Evolutionary conservation across 2,329 filamentous ascomycete species (phyloP).

Genomic region (Mycosphaerella arachidis): DNA sequence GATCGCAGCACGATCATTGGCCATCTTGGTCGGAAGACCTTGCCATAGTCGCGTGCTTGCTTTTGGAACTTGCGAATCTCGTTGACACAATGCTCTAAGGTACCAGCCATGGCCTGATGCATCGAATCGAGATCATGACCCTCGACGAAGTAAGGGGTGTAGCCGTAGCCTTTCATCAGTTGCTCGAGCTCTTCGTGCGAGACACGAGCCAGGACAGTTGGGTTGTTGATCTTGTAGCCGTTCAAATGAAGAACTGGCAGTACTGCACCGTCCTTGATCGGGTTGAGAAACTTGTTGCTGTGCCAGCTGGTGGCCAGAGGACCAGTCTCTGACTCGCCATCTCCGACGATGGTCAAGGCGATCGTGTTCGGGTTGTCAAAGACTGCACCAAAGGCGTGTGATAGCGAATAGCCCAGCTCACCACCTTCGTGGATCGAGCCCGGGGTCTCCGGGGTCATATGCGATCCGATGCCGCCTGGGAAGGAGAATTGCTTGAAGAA

Average conservation of each 20-base stretch:
- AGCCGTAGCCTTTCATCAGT: conserved; percentile 70
- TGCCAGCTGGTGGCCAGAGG: conserved; percentile 77
- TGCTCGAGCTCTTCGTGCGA: conserved; percentile 66
- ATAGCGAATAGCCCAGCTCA: conserved; percentile 76
- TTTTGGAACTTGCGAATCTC: conserved; percentile 68
- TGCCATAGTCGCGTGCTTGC: conserved; percentile 64
- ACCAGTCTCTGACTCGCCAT: conserved; percentile 77
- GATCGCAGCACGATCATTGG: conserved; percentile 74
- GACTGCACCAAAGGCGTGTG: conserved; percentile 72
- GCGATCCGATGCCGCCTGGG: conserved; percentile 60
- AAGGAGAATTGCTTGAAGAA: conserved; percentile 85
- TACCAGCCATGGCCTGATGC: conserved; percentile 78
- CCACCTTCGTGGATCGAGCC: conserved; percentile 71
- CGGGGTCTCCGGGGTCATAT: conserved; percentile 58
- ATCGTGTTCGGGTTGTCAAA: conserved; percentile 73
- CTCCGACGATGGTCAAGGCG: conserved; percentile 71
- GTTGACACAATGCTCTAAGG: conserved; percentile 65
- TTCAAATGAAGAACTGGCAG: conserved; percentile 74
- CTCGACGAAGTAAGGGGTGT: conserved; percentile 76
- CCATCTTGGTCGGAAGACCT: conserved; percentile 67
- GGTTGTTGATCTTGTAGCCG: conserved; percentile 82
- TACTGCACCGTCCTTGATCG: conserved; percentile 71
- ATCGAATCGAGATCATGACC: conserved; percentile 68
- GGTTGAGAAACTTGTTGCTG: conserved; percentile 77
- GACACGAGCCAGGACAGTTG: conserved; percentile 68